Evolutionary conservation across 805 yeast species (phyloP), one percentile per base, ranked within the genome.

Genomic region (Starmerella floris): DNA sequence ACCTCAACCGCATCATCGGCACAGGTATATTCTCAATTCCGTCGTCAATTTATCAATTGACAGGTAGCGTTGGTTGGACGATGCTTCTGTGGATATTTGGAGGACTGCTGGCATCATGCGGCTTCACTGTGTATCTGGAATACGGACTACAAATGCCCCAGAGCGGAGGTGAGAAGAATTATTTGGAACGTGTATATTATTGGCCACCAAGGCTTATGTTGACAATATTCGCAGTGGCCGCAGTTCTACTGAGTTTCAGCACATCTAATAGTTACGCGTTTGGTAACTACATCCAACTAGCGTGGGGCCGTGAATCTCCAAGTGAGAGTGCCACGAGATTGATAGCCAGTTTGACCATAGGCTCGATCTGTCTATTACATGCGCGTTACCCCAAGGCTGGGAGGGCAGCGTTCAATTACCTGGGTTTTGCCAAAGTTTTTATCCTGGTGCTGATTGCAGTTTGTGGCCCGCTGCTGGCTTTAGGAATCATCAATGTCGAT

Each of bases 11-110:
- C 52, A 77, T 77, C 73, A 70, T 79, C 40, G 87, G 87, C 33
- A 77, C 84, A 2, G 87, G 85, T 23, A 76, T 79, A 30, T 79
- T 78, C 59, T 67, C 77, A 32, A 74, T 81, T 3, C 79, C 83
- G 1, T 72, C 82, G 3, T 68, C 78, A 23, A 76, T 79, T 30
- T 77, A 70, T 49, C 55, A 63, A 9, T 60, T 72, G 33, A 61
- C 76, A 3, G 82, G 83, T 3, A 69, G 75, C 10, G 77, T 77
- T 5, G 83, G 81, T 11, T 60, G 69, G 37, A 58, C 76, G 2
- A 57, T 77, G 43, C 51, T 73, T 26, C 57, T 77, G 48, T 77
- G 82, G 81, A 54, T 72, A 5, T 60, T 73, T n/a, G 83, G 83
- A 30, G 76, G 80, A 10, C 31, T 76, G 17, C 65, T 76, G 34